These are phyloP conservation scores for Syncephalastrum contaminatum DNA, from an alignment of 371 early-diverging fungal genomes.

Conservation along the genomic window DNA sequence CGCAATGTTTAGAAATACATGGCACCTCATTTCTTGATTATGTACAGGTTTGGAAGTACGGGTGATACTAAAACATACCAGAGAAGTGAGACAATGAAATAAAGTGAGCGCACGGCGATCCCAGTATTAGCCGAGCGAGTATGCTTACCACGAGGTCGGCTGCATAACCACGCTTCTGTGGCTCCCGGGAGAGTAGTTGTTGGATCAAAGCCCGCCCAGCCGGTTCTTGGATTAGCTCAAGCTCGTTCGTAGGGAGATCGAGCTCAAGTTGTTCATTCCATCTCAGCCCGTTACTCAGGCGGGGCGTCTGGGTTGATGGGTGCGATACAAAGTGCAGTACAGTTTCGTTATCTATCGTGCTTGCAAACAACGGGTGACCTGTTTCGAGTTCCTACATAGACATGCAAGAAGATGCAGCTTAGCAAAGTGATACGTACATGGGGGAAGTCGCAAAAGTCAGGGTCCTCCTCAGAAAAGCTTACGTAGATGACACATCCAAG, in stretches of 20 bases:
- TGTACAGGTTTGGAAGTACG: neutral
- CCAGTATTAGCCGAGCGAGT: neutral
- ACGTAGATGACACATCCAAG: slow-evolving; percentile 48
- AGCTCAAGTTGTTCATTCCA: slow-evolving; percentile 49
- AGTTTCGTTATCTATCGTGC: slow-evolving; percentile 45
- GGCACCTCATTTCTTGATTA: too few relatives aligned
- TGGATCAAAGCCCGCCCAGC: slow-evolving; percentile 34
- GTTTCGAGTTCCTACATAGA: slow-evolving; percentile 41
- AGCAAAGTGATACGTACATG: neutral
- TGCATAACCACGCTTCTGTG: slow-evolving; percentile 38
- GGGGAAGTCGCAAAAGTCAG: neutral
- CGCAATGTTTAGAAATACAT: too few relatives aligned
- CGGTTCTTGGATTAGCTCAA: slow-evolving; percentile 25
- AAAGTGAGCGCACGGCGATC: neutral
- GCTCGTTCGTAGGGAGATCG: slow-evolving; percentile 41
- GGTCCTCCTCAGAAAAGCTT: slow-evolving; percentile 8
- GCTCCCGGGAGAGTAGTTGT: slow-evolving; percentile 39
- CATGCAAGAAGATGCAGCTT: neutral
- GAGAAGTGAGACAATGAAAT: too few relatives aligned
- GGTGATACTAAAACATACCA: slow-evolving; percentile 2
- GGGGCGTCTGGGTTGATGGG: slow-evolving; percentile 47
- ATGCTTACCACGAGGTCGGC: slow-evolving; percentile 33
- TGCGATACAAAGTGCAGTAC: slow-evolving; percentile 50
- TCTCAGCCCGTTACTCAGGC: slow-evolving; percentile 43
- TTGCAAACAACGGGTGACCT: slow-evolving; percentile 37